These are phyloP conservation scores for Lodderomyces pseudojiufengensis DNA, from an alignment of 1,139 yeast genomes.

Conservation along the genomic window DNA sequence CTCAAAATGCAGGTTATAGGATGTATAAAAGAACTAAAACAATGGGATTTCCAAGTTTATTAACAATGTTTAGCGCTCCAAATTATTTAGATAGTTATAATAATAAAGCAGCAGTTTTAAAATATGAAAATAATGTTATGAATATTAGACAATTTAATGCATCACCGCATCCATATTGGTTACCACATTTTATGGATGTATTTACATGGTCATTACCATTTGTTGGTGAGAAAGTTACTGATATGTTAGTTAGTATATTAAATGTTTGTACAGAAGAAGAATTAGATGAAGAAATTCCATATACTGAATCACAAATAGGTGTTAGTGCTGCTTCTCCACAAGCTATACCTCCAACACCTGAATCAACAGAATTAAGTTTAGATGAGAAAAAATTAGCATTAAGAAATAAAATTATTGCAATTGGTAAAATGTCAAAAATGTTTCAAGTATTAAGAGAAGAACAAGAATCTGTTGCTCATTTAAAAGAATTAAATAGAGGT, in stretches of 20 bases:
- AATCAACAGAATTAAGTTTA: constrained; percentile 23
- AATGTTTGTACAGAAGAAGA: constrained; percentile 96
- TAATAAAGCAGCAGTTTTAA: constrained; percentile 93
- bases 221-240: constrained; percentile 95
- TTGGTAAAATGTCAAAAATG: constrained; percentile 93
- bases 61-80: constrained; percentile 95
- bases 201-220: constrained; percentile 97
- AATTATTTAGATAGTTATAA: constrained; percentile 91
- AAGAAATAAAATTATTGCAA: constrained; percentile 88
- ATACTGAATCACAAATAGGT: constrained; percentile 20
- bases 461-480: constrained; percentile 79
- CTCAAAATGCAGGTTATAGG: constrained; percentile 95
- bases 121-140: constrained; percentile 88
- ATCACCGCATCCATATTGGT: constrained; percentile 95
- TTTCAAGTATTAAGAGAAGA: constrained; percentile 86
- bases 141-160: constrained; percentile 91
- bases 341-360: constrained; percentile 6
- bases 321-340: constrained; percentile 5
- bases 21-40: constrained; percentile 86
- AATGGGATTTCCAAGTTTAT: constrained; percentile 88
- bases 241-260: constrained; percentile 84
- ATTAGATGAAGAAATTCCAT: constrained; percentile 67
- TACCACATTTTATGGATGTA: constrained; percentile 96
- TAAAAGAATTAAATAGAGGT: constrained; percentile 66
- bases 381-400: constrained; percentile 58